A percentile compares a stretch with the other conserved stretches of the same genome.
phyloP scores from a whole-genome alignment of 208 protist genomes.

The Hexamita inflata region DNA sequence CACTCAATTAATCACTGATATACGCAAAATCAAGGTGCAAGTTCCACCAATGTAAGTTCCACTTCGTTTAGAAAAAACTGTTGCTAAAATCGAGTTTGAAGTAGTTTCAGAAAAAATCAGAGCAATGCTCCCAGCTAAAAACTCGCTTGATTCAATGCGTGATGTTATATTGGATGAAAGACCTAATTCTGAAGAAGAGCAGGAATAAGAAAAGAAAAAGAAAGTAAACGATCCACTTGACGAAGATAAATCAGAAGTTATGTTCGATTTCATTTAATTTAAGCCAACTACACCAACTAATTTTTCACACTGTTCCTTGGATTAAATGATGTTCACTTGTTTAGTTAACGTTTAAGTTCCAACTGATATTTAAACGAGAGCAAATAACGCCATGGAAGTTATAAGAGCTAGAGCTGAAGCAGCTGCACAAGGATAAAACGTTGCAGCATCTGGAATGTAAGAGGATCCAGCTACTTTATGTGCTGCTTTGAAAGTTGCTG shows the following conservation, averaged over 20 bases:
- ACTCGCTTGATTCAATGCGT: neutral
- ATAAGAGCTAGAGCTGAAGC: conserved; percentile 15
- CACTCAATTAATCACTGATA: neutral
- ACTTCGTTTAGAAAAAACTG: neutral
- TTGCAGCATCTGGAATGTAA: neutral
- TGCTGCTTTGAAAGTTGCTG: neutral
- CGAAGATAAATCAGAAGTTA: neutral
- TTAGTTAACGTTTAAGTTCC: conserved; percentile 1
- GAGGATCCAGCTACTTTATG: neutral
- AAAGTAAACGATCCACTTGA: neutral
- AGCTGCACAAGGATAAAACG: neutral
- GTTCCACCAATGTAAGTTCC: neutral
- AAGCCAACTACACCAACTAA: neutral
- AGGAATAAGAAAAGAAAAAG: conserved; percentile 14
- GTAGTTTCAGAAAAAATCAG: conserved; percentile 12
- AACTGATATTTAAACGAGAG: neutral
- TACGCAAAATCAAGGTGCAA: neutral
- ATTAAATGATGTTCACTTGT: neutral
- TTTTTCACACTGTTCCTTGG: neutral
- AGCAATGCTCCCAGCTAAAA: conserved; percentile 7
- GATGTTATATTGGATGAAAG: neutral
- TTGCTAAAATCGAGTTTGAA: conserved; percentile 14
- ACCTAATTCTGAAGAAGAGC: neutral
- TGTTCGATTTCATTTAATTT: conserved; percentile 19
- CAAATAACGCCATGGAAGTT: conserved; percentile 3